Base-by-base conservation (phyloP, 148 eudicot genomes). In the Amaranthus palmeri region DNA sequence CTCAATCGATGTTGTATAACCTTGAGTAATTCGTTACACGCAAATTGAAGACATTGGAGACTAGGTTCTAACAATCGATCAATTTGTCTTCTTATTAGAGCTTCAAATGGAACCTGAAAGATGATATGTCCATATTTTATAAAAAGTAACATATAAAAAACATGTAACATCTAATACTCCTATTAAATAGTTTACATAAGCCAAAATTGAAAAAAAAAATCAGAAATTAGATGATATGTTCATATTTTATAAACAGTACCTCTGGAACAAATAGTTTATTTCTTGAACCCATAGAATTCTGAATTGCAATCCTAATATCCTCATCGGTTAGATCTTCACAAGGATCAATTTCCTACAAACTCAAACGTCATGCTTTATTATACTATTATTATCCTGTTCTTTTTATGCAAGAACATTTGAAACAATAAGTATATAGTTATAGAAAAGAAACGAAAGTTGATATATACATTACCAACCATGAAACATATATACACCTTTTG, bases 211-310 rank as follows among this genome's bases (percentile, higher is more conserved):
- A 25, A 25, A 25, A 25, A 25, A 25, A 25, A 25, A 14, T 40
- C 44, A 47, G 15, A 53, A 54, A 18, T n/a, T 53, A 36, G 49
- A 67, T 15, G 54, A 15, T 55, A 42, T 15, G 14, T 47, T 15
- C 36, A 43, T 67, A 42, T 25, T 7, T 8, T 15, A 12, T 15
- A 46, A 17, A 55, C 17, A 42, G 47, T 36, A 82, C 88, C 76
- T 85, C 88, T 4, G 88, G 88, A 56, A 85, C 83, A 80, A 85
- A 85, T 55, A 85, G 70, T 49, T 83, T 83, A 67, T 75, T 68
- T 72, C 72, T 82, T 51, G 86, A 83, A 58, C 88, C 88, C 77
- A 83, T 80, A 64, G 85, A 85, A 80, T 85, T 85, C 67, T 77
- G 80, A 52, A 85, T 80, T 65, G 88, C 85, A 10, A 83, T 85